Percentiles rank a stretch among this genome's conserved stretches.
phyloP scores from a whole-genome alignment of 768 basidiomycete species.

The Floccularia luteovirens region DNA sequence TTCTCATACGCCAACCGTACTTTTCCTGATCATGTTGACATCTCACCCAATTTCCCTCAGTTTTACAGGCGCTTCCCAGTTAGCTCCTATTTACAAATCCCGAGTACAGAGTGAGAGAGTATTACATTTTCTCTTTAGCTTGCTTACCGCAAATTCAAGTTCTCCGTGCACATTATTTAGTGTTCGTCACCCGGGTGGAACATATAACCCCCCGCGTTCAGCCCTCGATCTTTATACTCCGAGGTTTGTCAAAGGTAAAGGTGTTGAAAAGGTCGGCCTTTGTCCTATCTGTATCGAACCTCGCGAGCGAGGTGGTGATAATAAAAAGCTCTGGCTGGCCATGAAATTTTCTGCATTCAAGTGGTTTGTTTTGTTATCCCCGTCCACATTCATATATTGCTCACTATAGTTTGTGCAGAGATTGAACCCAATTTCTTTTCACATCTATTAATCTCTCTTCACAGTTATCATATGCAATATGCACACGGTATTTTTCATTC shows the following conservation, averaged over 20 bases:
- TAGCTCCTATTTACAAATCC: constrained; percentile 42
- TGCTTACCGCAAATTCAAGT: constrained; percentile 10
- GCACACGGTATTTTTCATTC: constrained; percentile 46
- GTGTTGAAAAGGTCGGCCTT: constrained; percentile 60
- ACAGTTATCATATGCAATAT: constrained; percentile 80
- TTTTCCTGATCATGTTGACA: constrained; percentile 41
- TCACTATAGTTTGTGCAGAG: neutral
- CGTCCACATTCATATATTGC: neutral
- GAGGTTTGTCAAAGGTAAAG: constrained; percentile 65
- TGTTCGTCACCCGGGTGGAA: constrained; percentile 35
- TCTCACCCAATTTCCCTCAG: constrained; percentile 43
- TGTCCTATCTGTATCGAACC: constrained; percentile 74
- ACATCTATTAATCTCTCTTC: neutral
- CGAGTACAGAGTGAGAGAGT: constrained; percentile 27
- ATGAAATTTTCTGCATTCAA: constrained; percentile 83
- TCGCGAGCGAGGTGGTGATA: constrained; percentile 52
- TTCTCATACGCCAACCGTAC: constrained; percentile 31
- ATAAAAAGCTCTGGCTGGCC: constrained; percentile 59
- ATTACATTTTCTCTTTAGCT: constrained; percentile 3
- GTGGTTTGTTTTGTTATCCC: constrained; percentile 38
- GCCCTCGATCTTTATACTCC: constrained; percentile 72
- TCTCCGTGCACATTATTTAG: constrained; percentile 28
- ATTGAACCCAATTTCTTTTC: neutral
- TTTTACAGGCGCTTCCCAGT: constrained; percentile 69
- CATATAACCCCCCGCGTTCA: constrained; percentile 52